Base-by-base conservation (phyloP, 768 basidiomycete species). In the Boletellus emodensis region DNA sequence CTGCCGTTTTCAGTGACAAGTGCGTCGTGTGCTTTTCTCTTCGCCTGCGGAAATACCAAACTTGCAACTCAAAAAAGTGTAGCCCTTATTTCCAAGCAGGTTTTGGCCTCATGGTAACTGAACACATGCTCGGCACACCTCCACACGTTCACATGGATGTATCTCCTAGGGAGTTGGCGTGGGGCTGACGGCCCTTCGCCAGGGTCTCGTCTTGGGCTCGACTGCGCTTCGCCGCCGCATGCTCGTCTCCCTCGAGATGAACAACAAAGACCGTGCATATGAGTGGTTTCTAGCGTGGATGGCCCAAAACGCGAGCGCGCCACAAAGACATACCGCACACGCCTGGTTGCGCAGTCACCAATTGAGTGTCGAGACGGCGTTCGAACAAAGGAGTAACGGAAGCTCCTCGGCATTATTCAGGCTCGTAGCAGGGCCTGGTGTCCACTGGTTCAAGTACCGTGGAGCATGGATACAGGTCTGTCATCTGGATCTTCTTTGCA, bases 81-180 rank as follows among this genome's bases (percentile, higher is more conserved):
- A 99, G 96, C 66, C 95, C 93, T 34, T 94, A 93, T 73, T 98
- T 99, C 65, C 91, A 95, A 65, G 96, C 95, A 42, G 95, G 96
- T 24, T 97, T 97, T 61, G 96, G 95, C 33, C 80, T 99, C 34
- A 94, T 98, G 94, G 95, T 94, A 57, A 51, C 71, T 18, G 14
- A 22, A 32, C 26, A 30, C 40, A 17, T 30, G 14, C 40, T 53
- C 36, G 15, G 17, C 24, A 14, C 40, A 1, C 20, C 18, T 28
- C 32, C 10, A 32, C 20, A 17, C 39, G 12, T 49, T 58, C 37
- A 58, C 43, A 46, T 34, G 3, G 6, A 11, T 35, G 3, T 13
- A n/a, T 39, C 37, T 49, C 40, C 34, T 56, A 98, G 95, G 90
- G 92, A n/a, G 75, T 98, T 40, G 92, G 93, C 14, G 90, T 94